These are phyloP conservation scores for Cytospora paraplurivora DNA, from an alignment of 2,329 filamentous ascomycete species.

Conservation along the genomic window DNA sequence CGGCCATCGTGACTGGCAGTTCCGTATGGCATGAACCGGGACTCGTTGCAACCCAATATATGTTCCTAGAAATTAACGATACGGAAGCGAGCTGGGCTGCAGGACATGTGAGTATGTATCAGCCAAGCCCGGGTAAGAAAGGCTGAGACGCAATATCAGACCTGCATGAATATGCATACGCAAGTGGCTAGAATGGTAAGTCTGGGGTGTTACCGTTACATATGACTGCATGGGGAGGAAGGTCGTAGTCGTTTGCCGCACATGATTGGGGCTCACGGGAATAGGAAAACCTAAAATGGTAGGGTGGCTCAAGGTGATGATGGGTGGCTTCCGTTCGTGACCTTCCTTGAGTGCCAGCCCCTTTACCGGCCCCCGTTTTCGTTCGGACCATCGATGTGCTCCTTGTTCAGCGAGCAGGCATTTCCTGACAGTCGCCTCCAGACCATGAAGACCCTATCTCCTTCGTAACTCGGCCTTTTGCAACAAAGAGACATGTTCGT, in stretches of 20 bases:
- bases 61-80: neutral
- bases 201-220: slow-evolving; percentile 4
- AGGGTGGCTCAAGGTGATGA: neutral
- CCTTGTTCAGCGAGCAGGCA: neutral
- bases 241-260: slow-evolving; percentile 7
- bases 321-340: neutral
- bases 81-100: neutral
- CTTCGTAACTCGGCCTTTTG: too few species aligned
- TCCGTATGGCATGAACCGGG: slow-evolving; percentile 1
- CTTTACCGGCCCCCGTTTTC: too few species aligned
- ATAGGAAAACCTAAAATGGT: slow-evolving; percentile 1
- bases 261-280: slow-evolving; percentile 16
- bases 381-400: too few species aligned
- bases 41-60: neutral
- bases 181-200: neutral
- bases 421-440: neutral
- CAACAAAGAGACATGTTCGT: neutral
- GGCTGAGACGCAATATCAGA: slow-evolving; percentile 2
- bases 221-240: slow-evolving; percentile 12
- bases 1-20: slow-evolving; percentile 17
- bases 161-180: slow-evolving; percentile 14
- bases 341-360: neutral
- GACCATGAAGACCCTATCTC: neutral
- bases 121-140: slow-evolving; percentile 5
- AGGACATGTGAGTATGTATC: neutral